These are phyloP conservation scores for Articulospora tetracladia DNA, from an alignment of 495 filamentous ascomycete species.

Conservation along the genomic window DNA sequence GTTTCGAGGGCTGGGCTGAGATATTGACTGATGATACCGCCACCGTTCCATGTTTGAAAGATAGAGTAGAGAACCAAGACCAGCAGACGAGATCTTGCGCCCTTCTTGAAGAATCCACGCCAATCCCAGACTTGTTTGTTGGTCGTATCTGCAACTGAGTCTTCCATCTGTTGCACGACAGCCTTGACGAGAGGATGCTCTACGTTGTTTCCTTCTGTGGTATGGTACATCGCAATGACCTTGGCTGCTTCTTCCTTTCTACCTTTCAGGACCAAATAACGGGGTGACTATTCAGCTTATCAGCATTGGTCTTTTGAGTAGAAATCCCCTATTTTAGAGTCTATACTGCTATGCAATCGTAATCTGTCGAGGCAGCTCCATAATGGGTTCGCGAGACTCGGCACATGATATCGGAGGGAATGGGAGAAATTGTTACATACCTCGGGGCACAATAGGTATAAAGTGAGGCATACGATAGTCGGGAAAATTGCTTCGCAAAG, in stretches of 20 bases:
- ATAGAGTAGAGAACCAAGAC: constrained; percentile 37
- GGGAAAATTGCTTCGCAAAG: constrained; percentile 28
- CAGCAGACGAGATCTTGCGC: constrained; percentile 33
- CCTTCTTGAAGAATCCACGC: constrained; percentile 35
- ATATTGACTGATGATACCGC: constrained; percentile 39
- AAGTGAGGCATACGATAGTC: constrained; percentile 33
- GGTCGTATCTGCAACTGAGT: constrained; percentile 31
- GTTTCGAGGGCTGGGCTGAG: constrained; percentile 35
- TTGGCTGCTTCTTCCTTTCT: constrained; percentile 32
- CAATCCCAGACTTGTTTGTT: constrained; percentile 35
- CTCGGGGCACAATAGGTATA: constrained; percentile 37
- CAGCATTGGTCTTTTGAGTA: too few relatives aligned
- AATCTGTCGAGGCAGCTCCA: too few relatives aligned
- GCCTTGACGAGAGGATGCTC: constrained; percentile 35
- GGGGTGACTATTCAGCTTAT: constrained; percentile 26
- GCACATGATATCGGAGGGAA: too few relatives aligned
- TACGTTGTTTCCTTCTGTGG: constrained; percentile 33
- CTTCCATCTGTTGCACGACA: constrained; percentile 38
- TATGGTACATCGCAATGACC: constrained; percentile 36
- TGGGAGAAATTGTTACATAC: background rate
- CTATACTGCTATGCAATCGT: too few relatives aligned
- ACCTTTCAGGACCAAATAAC: constrained; percentile 38
- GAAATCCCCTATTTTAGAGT: too few relatives aligned
- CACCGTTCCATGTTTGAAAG: constrained; percentile 44
- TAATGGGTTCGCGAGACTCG: too few relatives aligned